Percentiles rank a stretch among this genome's conserved stretches.
phyloP scores from a whole-genome alignment of 164 flowering plant genomes.

The Nymphaea colorata region DNA sequence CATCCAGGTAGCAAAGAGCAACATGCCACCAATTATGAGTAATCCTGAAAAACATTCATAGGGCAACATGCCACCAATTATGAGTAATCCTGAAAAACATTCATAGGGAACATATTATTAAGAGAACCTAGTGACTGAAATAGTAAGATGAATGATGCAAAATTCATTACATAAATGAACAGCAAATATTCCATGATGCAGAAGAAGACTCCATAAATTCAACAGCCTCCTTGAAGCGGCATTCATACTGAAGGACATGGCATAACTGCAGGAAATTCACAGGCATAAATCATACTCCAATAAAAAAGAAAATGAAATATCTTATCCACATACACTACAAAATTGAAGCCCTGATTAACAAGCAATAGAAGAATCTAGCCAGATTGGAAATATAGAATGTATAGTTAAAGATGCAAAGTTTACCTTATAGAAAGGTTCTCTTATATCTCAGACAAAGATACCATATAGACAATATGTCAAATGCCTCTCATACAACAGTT shows the following conservation, averaged over 20 bases:
- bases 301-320: too few relatives aligned
- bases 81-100: slow-evolving; percentile 58
- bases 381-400: too few relatives aligned
- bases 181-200: slow-evolving; percentile 56
- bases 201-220: slow-evolving; percentile 81
- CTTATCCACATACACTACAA: background rate
- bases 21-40: slow-evolving; percentile 99
- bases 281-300: background rate
- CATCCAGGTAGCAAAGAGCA: slow-evolving; percentile 91
- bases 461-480: too few relatives aligned
- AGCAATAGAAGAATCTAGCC: background rate
- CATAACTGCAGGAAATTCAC: slow-evolving; percentile 55
- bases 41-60: slow-evolving; percentile 29
- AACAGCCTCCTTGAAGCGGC: slow-evolving; percentile 83
- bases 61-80: slow-evolving; percentile 99
- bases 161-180: slow-evolving; percentile 58
- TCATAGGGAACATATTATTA: slow-evolving; percentile 16
- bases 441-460: too few relatives aligned
- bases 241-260: slow-evolving; percentile 75
- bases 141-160: background rate
- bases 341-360: background rate
- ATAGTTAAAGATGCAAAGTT: too few relatives aligned
- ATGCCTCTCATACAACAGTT: too few relatives aligned
- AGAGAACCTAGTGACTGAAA: background rate
- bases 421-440: too few relatives aligned